phyloP scores from a whole-genome alignment of 2,329 filamentous ascomycete species.

The Colletotrichum agaves region DNA sequence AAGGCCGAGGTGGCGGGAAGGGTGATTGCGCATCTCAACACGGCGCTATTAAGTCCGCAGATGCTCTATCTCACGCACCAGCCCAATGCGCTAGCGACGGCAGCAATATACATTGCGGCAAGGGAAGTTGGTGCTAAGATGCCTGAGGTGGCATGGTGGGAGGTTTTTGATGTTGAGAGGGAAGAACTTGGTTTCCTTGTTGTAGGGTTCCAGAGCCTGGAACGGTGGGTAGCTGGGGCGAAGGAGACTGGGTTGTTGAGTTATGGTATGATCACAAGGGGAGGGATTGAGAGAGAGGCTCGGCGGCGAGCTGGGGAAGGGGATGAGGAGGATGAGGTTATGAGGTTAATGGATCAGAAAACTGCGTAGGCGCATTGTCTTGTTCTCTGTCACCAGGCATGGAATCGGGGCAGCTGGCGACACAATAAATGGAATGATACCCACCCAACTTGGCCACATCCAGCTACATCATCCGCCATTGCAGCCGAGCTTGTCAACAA shows the following conservation, averaged over 20 bases:
- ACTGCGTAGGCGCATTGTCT: not conserved
- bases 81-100: conserved; percentile 84
- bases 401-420: not conserved
- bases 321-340: conserved; percentile 57
- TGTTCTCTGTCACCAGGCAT: not conserved
- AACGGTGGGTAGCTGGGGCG: conserved; percentile 71
- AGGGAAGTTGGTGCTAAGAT: conserved; percentile 80
- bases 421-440: conserved; percentile 1
- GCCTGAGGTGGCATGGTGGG: conserved; percentile 93
- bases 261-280: conserved; percentile 66
- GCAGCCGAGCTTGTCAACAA: too few species aligned
- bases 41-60: conserved; percentile 86
- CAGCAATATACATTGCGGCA: conserved; percentile 90
- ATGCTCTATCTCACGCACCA: conserved; percentile 93
- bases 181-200: conserved; percentile 95
- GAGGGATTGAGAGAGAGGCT: conserved; percentile 69
- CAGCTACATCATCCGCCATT: too few species aligned
- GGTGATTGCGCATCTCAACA: conserved; percentile 84
- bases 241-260: conserved; percentile 64
- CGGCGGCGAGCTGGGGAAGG: conserved; percentile 57
- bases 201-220: conserved; percentile 83
- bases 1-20: conserved; percentile 68
- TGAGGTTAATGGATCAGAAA: conserved; percentile 46
- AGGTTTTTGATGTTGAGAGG: conserved; percentile 94
- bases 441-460: not conserved